Evolutionary conservation across 176 grass and related monocot genomes (phyloP), one percentile per base, ranked within the genome.

Genomic region (Oryza punctata): DNA sequence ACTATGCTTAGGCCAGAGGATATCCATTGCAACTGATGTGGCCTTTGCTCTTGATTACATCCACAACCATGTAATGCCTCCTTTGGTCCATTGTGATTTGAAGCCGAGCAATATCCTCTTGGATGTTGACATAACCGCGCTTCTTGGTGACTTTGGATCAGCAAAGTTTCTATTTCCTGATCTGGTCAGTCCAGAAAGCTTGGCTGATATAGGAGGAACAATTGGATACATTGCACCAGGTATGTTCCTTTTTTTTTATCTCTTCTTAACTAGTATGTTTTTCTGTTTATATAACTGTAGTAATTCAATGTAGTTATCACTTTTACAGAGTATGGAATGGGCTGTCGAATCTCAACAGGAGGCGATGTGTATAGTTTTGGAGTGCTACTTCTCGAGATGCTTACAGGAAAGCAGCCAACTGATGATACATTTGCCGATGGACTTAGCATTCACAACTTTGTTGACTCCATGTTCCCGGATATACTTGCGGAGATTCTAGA

Each of bases 221-320:
- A 81, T 87, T 23, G 85, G 85, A 69, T 87, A 87, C 16, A 81
- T 87, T 0, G 46, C 85, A 35, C 85, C 85, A 61, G 85, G 85
- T 87, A 6, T 37, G 35, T 37, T 37, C 35, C 35, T 37, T 5
- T 37, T 37, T 37, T 35, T 37, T 7, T 37, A 7, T 37, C 35
- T 37, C 33, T 35, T 35, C 35, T 37, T 37, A 37, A 37, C 35
- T 37, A n/a, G n/a, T n/a, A 37, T 37, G 6, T 47, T 44, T 46
- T 10, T 57, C 3, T 15, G 27, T 11, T 27, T 0, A 37, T 0
- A 15, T 50, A 19, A 27, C 3, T 32, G 27, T 6, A 32, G 50
- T 28, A 28, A 27, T 24, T 81, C n/a, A 26, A 8, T 19, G 25
- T 33, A 75, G 19, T 43, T 0, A 10, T 33, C 46, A 4, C 10